These are phyloP conservation scores for Maudiozyma serrabonitensis DNA, from an alignment of 805 yeast species.

Conservation along the genomic window DNA sequence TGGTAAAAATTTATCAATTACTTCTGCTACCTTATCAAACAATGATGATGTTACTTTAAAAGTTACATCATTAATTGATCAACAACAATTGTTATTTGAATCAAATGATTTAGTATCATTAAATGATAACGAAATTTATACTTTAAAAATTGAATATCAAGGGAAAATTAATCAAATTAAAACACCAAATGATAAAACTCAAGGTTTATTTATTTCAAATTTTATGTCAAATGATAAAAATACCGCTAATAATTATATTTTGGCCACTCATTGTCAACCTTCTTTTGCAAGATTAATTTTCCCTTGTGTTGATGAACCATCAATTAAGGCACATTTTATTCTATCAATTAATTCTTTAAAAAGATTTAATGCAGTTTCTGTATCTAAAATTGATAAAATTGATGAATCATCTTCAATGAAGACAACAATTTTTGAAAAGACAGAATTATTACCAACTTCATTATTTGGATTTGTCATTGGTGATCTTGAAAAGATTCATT, in stretches of 20 bases:
- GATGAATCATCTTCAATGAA: not conserved
- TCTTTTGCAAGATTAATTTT: slow-evolving; percentile 50
- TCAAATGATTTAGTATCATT: not conserved
- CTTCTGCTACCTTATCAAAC: slow-evolving; percentile 30
- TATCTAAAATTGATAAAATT: not conserved
- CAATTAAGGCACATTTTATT: slow-evolving; percentile 42
- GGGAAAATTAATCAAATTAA: slow-evolving; percentile 44
- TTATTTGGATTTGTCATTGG: slow-evolving; percentile 63
- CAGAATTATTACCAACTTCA: slow-evolving; percentile 55
- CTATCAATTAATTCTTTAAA: slow-evolving; percentile 30
- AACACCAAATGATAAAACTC: slow-evolving; percentile 47
- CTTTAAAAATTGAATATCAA: slow-evolving; percentile 31
- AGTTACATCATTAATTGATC: slow-evolving; percentile 13
- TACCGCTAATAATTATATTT: slow-evolving; percentile 38
- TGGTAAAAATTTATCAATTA: slow-evolving; percentile 26
- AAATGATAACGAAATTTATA: not conserved
- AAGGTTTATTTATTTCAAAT: slow-evolving; percentile 61
- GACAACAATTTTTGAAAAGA: slow-evolving; percentile 36
- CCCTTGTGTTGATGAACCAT: slow-evolving; percentile 62
- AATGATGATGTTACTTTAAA: slow-evolving; percentile 19
- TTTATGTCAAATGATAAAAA: slow-evolving; percentile 44
- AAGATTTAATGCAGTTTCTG: slow-evolving; percentile 1
- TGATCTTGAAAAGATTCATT: slow-evolving; percentile 46
- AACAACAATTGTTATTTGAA: slow-evolving; percentile 3
- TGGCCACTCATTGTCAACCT: slow-evolving; percentile 71